Evolutionary conservation across 2,329 filamentous ascomycete species (phyloP).

Genomic region (Scedosporium dehoogii): DNA sequence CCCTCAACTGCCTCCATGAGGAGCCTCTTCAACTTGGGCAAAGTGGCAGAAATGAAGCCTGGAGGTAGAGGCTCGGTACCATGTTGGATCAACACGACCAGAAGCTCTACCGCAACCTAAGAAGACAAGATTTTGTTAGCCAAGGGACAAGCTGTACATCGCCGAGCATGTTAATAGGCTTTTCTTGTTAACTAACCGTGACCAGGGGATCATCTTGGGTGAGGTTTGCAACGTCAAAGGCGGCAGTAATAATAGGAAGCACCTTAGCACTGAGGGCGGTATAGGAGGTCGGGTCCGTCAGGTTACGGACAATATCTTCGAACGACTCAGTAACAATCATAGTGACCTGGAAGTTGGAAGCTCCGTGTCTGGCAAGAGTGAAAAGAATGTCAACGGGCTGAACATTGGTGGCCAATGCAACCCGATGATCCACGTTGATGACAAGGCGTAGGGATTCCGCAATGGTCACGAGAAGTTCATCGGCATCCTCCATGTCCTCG

Average conservation of each 20-base stretch:
- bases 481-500: slow-evolving; percentile 73
- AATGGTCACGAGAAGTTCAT: slow-evolving; percentile 84
- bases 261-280: slow-evolving; percentile 74
- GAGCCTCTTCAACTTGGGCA: slow-evolving; percentile 79
- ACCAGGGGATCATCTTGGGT: slow-evolving; percentile 79
- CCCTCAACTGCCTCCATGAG: slow-evolving; percentile 79
- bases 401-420: slow-evolving; percentile 62
- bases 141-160: too few relatives aligned
- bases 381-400: slow-evolving; percentile 78
- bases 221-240: slow-evolving; percentile 78
- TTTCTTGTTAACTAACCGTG: slow-evolving; percentile 39
- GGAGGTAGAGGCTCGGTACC: slow-evolving; percentile 76
- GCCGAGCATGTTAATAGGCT: not conserved
- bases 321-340: slow-evolving; percentile 84
- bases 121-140: slow-evolving; percentile 1
- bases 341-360: slow-evolving; percentile 82
- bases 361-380: slow-evolving; percentile 76
- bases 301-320: slow-evolving; percentile 68
- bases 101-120: slow-evolving; percentile 70
- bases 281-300: slow-evolving; percentile 62
- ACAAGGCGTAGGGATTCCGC: slow-evolving; percentile 78
- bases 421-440: slow-evolving; percentile 67
- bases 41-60: slow-evolving; percentile 73
- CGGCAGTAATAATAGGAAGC: slow-evolving; percentile 75
- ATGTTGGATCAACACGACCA: slow-evolving; percentile 71